Base-by-base conservation (phyloP, 2,329 filamentous ascomycete species). In the Fusarium sp. region DNA sequence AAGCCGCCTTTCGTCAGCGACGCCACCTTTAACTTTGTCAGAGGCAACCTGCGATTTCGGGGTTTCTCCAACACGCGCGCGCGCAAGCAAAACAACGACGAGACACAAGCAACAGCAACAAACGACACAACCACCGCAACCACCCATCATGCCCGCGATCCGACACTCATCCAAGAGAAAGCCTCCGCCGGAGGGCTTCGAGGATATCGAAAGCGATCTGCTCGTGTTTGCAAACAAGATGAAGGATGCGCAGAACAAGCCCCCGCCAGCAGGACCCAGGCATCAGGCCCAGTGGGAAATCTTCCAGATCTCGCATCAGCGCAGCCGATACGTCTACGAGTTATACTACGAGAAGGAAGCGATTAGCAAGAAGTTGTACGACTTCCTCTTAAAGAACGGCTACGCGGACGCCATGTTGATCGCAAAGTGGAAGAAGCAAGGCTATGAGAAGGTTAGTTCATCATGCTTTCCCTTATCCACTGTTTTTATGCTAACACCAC, bases 341-440 rank as follows among this genome's bases (percentile, higher is more conserved):
- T 88, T 99, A 57, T 98, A 98, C 86, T 99, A 98, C 85, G 93
- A 97, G 83, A 98, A 98, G 85, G 94, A 98, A 85, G 96, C 96
- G 61, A 98, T 99, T 82, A 94, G 91, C 84, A 96, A 94, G 85
- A 88, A 92, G 84, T 88, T 99, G 22, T 99, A 99, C 84, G 97
- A 98, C 77, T 99, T 94, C 92, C 86, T 98, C 74, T 86, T 99
- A 69, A 99, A 99, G 89, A 98, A 99, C 81, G 92, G 92, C 59
- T 98, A 99, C 82, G 97, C 95, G 6, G 97, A 99, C 84, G 91
- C 94, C 54, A 97, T 95, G 86, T 86, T 99, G 81, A 98, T 99
- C 81, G 97, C 97, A 16, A 99, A 99, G 86, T 99, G 97, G 97
- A 99, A 99, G 91, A 99, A 99, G 87, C 94, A 97, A 80, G 97